Evolutionary conservation across 345 rosid genomes (phyloP).

Genomic region (Hibiscus trionum): DNA sequence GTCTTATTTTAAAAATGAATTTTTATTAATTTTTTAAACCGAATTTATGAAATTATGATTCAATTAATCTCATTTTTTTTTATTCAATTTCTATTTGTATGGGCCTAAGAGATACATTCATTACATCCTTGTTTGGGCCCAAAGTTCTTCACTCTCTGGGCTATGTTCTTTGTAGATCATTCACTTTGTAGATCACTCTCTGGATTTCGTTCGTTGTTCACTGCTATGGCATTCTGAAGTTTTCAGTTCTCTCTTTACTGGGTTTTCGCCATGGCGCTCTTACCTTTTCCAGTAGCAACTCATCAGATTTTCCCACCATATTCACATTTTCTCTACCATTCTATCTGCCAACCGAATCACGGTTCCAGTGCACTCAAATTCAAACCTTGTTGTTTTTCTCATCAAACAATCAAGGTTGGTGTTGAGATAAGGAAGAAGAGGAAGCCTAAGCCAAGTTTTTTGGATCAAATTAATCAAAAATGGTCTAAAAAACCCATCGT

Average conservation of each 20-base stretch:
- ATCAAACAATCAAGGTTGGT: constrained; percentile 18
- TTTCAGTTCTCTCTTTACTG: too few species aligned
- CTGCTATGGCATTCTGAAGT: neutral
- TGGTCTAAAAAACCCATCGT: constrained; percentile 47
- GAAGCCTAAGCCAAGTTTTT: constrained; percentile 64
- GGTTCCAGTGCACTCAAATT: constrained; percentile 12
- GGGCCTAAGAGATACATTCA: too few species aligned
- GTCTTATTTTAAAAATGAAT: too few species aligned
- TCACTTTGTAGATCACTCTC: too few species aligned
- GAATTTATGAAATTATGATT: too few species aligned
- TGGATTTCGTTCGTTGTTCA: too few species aligned
- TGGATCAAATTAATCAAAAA: constrained; percentile 58
- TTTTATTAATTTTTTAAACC: too few species aligned
- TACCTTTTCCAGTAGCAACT: constrained; percentile 21
- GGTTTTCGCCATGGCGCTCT: constrained; percentile 33
- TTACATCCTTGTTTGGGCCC: too few species aligned
- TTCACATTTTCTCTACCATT: constrained; percentile 12
- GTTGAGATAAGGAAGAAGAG: constrained; percentile 32
- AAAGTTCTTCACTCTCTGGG: too few species aligned
- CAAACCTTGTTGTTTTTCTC: constrained; percentile 20
- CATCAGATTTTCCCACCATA: constrained; percentile 21
- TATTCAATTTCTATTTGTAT: too few species aligned
- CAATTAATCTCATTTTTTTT: too few species aligned
- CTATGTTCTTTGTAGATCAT: too few species aligned
- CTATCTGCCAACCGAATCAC: constrained; percentile 14